Base-by-base conservation (phyloP, 2,329 filamentous ascomycete species). In the Metarhizium sp. region DNA sequence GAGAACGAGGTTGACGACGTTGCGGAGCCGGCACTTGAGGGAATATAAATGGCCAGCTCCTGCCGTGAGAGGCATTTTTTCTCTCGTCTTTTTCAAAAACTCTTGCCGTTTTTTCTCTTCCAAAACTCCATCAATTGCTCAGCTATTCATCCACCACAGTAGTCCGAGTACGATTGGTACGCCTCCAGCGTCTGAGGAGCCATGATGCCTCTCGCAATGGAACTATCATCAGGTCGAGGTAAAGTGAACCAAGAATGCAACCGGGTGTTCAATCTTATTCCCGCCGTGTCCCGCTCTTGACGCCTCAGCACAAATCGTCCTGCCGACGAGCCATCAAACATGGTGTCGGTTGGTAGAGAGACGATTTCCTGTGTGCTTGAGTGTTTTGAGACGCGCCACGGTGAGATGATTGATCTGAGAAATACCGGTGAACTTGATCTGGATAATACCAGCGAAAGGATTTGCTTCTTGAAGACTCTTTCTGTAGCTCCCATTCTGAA, bases 371-470 rank as follows among this genome's bases (percentile, higher is more conserved):
- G 29, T 53, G 18, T 40, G 25, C 3, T 25, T 4, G 25, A 25
- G 25, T 11, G 45, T 48, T 48, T 40, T 25, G n/a, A 54, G 36
- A 13, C 11, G 13, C 51, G 55, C 42, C 56, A 59, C 51, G 56
- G 45, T 55, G 59, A 63, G 60, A 63, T 64, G 63, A 62, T 65
- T 66, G 69, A 68, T 85, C 84, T 87, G 84, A 87, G 84, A 88
- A 80, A 87, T 85, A 88, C 85, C 85, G 84, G 76, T 75, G 79
- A 88, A 90, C 86, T 89, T 89, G 86, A 88, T 87, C 85, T 87
- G 84, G 83, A 85, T 86, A 88, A 88, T 88, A 79, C 85, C 85
- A 88, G 86, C 86, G 87, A 85, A 89, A 89, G 86, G 83, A 89
- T 82, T 85, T 89, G 86, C 86, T 86, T 86, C 81, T 82, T 82